Base-by-base conservation (phyloP, 2,329 filamentous ascomycete genomes). In the Xylaria sp. region DNA sequence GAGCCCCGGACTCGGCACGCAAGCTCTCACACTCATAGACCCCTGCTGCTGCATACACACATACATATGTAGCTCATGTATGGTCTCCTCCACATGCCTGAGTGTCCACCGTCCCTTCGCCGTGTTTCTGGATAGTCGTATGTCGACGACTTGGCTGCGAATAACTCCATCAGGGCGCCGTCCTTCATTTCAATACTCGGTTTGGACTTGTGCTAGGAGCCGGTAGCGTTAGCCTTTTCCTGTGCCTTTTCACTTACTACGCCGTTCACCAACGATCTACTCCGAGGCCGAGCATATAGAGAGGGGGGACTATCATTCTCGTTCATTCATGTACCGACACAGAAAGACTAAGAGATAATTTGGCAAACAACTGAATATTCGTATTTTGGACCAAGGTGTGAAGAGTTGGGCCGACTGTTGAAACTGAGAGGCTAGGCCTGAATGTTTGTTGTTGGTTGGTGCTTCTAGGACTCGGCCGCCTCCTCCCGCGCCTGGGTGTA, bases 21-120 rank as follows among this genome's bases (percentile, higher is more conserved):
- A 73, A 73, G 70, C 70, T 74, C 70, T 70, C 66, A 39, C 57
- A 69, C 67, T 54, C 57, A 59, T 54, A 57, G 64, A 79, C 77
- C 80, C 80, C 75, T 80, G 79, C 74, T 76, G 70, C 72, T 79
- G 80, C 76, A 80, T 80, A 77, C 75, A 78, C 73, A 77, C 75
- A 75, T 79, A 77, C 78, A 79, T 80, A 80, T 79, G 79, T 79
- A 81, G 73, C 75, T 74, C 65, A 71, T 68, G 75, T 77, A 78
- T 72, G 68, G 72, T 71, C 67, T 75, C 77, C 75, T 78, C 77
- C 75, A 77, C 76, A 78, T 75, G 75, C 73, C 75, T 75, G 71
- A 27, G 24, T 72, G 71, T 71, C 74, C 72, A 73, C 71, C 72
- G 63, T 75, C 74, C 75, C 75, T 74, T 74, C 72, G 74, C 72